Percentiles rank a stretch among this genome's conserved stretches.
phyloP scores from a whole-genome alignment of 805 yeast species.

The Candida saitoana region DNA sequence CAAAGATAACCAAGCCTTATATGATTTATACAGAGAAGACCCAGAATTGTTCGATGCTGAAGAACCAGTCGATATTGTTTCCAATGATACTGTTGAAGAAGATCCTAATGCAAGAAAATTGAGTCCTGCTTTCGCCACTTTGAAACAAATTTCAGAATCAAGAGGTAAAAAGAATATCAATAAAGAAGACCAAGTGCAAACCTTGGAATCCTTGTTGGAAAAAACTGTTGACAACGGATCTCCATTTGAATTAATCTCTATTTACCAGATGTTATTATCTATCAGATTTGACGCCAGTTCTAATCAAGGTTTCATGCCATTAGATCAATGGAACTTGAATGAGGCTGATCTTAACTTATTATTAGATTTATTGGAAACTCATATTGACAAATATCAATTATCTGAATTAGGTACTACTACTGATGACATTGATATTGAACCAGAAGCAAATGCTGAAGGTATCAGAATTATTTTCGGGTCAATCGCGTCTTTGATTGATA shows the following conservation, averaged over 20 bases:
- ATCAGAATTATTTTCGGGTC: slow-evolving; percentile 77
- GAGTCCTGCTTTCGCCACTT: slow-evolving; percentile 60
- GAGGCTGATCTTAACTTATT: slow-evolving; percentile 59
- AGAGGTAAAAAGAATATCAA: slow-evolving; percentile 96
- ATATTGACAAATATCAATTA: slow-evolving; percentile 56
- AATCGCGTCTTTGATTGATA: slow-evolving; percentile 79
- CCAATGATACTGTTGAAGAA: slow-evolving; percentile 30
- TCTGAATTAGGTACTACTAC: slow-evolving; percentile 67
- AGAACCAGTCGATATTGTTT: slow-evolving; percentile 36
- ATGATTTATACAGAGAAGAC: slow-evolving; percentile 57
- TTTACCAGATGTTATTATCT: slow-evolving; percentile 79
- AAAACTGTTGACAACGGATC: slow-evolving; percentile 20
- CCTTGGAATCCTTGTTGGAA: slow-evolving; percentile 59
- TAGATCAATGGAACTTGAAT: slow-evolving; percentile 74
- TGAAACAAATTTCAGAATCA: slow-evolving; percentile 73
- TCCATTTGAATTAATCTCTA: slow-evolving; percentile 73
- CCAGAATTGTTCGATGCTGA: slow-evolving; percentile 73
- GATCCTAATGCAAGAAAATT: slow-evolving; percentile 34
- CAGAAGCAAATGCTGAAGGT: slow-evolving; percentile 56
- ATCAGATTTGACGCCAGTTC: slow-evolving; percentile 79
- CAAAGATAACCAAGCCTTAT: slow-evolving; percentile 61
- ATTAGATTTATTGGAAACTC: slow-evolving; percentile 64
- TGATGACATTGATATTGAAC: slow-evolving; percentile 72
- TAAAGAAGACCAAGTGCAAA: slow-evolving; percentile 67
- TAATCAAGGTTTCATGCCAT: slow-evolving; percentile 66